These are phyloP conservation scores for Hippophae gyantsensis DNA, from an alignment of 306 rosid species.

Conservation along the genomic window DNA sequence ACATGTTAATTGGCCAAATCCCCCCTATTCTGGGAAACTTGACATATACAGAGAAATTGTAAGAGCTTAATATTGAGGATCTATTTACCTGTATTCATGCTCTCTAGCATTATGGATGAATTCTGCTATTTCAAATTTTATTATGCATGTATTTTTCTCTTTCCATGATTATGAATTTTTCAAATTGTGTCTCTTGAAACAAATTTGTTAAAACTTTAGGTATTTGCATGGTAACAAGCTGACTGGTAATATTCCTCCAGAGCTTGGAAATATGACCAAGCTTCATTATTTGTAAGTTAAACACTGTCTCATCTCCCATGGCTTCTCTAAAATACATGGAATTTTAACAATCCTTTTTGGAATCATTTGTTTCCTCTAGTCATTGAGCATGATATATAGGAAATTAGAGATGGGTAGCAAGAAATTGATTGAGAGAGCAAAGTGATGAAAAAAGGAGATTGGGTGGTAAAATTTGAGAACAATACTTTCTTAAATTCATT, in stretches of 20 bases:
- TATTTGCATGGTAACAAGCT: conserved; percentile 93
- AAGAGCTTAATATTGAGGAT: conserved; percentile 21
- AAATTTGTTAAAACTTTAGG: conserved; percentile 29
- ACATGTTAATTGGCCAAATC: conserved; percentile 64
- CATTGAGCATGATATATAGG: too few species aligned
- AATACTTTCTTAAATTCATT: too few species aligned
- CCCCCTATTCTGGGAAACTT: conserved; percentile 89
- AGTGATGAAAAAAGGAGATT: too few species aligned
- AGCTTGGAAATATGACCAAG: conserved; percentile 92
- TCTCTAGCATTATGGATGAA: background rate
- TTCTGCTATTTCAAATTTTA: too few species aligned
- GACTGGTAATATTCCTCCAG: conserved; percentile 72
- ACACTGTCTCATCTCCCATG: background rate
- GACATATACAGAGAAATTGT: conserved; percentile 88
- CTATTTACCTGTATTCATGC: background rate
- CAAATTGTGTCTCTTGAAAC: background rate
- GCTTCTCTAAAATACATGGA: background rate
- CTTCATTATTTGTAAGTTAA: conserved; percentile 81
- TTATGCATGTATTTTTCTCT: background rate
- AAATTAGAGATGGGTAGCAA: too few species aligned
- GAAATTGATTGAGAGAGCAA: too few species aligned
- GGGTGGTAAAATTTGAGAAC: too few species aligned
- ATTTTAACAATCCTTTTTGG: too few species aligned
- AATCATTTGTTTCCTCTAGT: too few species aligned
- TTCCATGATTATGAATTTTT: background rate